Conservation (phyloP, 1,139 yeast genomes). For the Diutina siamensis region DNA sequence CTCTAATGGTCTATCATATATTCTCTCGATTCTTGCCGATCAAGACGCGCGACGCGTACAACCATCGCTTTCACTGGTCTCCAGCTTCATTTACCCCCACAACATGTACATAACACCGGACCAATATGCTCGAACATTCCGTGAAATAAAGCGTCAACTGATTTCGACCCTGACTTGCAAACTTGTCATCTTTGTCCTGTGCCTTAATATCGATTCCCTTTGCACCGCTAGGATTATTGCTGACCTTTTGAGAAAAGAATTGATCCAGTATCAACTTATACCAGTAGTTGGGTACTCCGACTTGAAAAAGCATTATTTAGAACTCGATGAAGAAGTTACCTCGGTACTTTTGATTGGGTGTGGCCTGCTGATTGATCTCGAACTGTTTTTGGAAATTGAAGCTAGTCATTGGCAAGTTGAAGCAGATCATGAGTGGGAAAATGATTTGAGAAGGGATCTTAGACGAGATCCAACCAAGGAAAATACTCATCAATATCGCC, state of each 20-base stretch:
- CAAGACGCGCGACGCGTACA: constrained; percentile 1
- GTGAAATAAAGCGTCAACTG: constrained; percentile 48
- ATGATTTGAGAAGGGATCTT: constrained; percentile 9
- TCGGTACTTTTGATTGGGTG: constrained; percentile 81
- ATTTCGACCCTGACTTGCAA: constrained; percentile 85
- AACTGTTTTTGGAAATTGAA: constrained; percentile 61
- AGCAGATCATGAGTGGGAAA: constrained; percentile 8
- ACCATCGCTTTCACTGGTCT: no score
- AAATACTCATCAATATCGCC: constrained; percentile 15
- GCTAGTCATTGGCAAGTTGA: constrained; percentile 26
- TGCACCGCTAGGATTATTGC: constrained; percentile 80
- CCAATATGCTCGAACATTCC: constrained; percentile 47
- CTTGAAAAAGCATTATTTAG: constrained; percentile 47
- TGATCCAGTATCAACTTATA: constrained; percentile 77
- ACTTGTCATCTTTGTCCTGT: constrained; percentile 78
- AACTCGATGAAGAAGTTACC: constrained; percentile 63
- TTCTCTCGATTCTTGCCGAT: no score
- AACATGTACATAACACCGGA: constrained; percentile 55
- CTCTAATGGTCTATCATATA: no score
- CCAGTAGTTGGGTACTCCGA: constrained; percentile 95
- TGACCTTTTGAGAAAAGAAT: constrained; percentile 59
- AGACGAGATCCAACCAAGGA: constrained; percentile 7
- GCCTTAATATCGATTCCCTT: constrained; percentile 82
- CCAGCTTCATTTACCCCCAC: background rate
- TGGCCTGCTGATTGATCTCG: constrained; percentile 90